phyloP scores from a whole-genome alignment of 768 basidiomycete species.

The Exsudoporus frostii region DNA sequence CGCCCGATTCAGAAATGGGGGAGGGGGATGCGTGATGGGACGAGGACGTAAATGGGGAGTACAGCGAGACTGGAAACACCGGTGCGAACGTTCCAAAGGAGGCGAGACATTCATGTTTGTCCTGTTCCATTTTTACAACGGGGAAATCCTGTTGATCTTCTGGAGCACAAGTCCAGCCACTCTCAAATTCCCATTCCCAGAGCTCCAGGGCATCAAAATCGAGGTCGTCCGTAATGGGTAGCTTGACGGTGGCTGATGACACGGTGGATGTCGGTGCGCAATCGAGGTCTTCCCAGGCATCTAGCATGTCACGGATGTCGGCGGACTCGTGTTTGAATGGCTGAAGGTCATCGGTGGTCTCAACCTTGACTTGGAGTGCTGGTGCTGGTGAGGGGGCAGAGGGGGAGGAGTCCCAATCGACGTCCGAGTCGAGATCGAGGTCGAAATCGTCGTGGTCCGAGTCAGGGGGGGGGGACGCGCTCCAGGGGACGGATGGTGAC shows the following conservation, averaged over 20 bases:
- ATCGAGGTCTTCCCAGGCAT: conserved; percentile 69
- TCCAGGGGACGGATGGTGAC: conserved; percentile 57
- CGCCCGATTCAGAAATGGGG: conserved; percentile 16
- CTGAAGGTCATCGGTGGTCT: conserved; percentile 26
- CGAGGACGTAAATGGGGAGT: conserved; percentile 19
- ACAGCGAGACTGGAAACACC: conserved; percentile 13
- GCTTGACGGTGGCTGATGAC: conserved; percentile 28
- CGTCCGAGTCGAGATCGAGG: conserved; percentile 53
- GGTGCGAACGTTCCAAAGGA: conserved; percentile 3
- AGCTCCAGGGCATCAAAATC: conserved; percentile 43
- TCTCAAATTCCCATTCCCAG: conserved; percentile 36
- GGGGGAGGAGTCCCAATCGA: conserved; percentile 50
- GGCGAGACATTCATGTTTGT: conserved; percentile 34
- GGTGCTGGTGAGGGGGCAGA: conserved; percentile 23
- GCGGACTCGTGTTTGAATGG: conserved; percentile 56
- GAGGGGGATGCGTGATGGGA: conserved; percentile 19
- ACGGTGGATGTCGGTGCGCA: conserved; percentile 25
- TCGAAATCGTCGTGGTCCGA: conserved; percentile 49
- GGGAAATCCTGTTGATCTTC: conserved; percentile 22
- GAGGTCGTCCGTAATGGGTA: conserved; percentile 35
- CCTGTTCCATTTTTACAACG: conserved; percentile 40
- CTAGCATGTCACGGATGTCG: conserved; percentile 62
- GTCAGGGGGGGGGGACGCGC: conserved; percentile 70
- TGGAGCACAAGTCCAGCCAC: conserved; percentile 19
- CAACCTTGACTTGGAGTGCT: conserved; percentile 17